These are phyloP conservation scores for Pleurotus sapidus DNA, from an alignment of 768 basidiomycete genomes.

Conservation along the genomic window DNA sequence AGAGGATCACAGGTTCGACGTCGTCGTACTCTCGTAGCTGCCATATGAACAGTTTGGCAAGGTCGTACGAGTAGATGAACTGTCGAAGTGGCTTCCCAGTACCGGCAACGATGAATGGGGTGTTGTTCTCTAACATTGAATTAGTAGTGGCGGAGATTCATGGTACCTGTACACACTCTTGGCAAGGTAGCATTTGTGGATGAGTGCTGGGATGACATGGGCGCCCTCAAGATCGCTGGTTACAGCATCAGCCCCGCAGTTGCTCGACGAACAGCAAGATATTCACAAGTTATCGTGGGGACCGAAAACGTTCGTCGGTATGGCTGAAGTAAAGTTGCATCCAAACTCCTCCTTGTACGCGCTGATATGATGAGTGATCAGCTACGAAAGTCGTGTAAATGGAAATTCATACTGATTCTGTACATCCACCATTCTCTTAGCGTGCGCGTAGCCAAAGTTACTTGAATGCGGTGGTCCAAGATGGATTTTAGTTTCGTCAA, in stretches of 20 bases:
- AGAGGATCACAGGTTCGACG: conserved; percentile 91
- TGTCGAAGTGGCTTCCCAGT: conserved; percentile 94
- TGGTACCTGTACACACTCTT: conserved; percentile 53
- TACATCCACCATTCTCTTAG: conserved; percentile 93
- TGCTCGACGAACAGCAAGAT: not conserved
- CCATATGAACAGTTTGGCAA: conserved; percentile 95
- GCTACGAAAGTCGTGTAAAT: not conserved
- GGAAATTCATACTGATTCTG: conserved; percentile 75
- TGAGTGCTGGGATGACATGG: conserved; percentile 92
- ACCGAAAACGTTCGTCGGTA: conserved; percentile 97
- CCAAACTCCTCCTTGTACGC: conserved; percentile 97
- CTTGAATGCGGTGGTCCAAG: conserved; percentile 88
- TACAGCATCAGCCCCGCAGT: conserved; percentile 6
- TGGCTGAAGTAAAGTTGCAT: conserved; percentile 92
- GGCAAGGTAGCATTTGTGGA: conserved; percentile 91
- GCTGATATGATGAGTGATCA: conserved; percentile 33
- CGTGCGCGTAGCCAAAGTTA: conserved; percentile 97
- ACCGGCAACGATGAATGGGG: conserved; percentile 85
- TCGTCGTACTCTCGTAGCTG: conserved; percentile 86
- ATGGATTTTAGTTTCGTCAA: conserved; percentile 93
- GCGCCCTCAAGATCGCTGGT: conserved; percentile 81
- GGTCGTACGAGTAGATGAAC: conserved; percentile 95
- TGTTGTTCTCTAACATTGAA: conserved; percentile 60
- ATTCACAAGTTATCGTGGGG: conserved; percentile 89
- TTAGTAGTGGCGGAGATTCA: not conserved